Evolutionary conservation across 2,329 filamentous ascomycete genomes (phyloP).

Genomic region (Alternaria hordeiaustralica): DNA sequence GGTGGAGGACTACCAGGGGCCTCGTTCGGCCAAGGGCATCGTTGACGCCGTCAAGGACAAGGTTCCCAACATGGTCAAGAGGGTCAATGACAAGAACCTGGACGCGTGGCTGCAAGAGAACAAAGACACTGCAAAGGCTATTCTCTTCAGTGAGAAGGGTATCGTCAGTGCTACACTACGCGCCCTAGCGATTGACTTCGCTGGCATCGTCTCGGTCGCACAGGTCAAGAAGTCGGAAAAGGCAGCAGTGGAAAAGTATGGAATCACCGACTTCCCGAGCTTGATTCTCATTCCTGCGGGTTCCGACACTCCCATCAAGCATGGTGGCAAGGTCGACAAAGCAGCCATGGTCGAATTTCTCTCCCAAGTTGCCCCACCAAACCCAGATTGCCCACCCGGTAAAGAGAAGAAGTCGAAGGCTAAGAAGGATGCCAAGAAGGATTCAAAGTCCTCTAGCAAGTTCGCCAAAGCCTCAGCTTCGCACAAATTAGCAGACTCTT

Average conservation of each 20-base stretch:
- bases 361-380: constrained; percentile 77
- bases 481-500: constrained; percentile 58
- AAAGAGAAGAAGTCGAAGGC: constrained; percentile 54
- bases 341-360: constrained; percentile 81
- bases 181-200: constrained; percentile 88
- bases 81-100: constrained; percentile 78
- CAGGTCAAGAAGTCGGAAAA: constrained; percentile 85
- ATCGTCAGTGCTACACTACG: constrained; percentile 82
- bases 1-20: constrained; percentile 90
- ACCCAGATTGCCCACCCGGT: constrained; percentile 72
- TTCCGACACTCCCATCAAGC: constrained; percentile 71
- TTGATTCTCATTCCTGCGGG: constrained; percentile 79
- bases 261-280: constrained; percentile 77
- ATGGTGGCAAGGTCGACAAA: constrained; percentile 86
- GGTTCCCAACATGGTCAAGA: constrained; percentile 90
- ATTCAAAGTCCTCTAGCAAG: constrained; percentile 55
- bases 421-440: constrained; percentile 54
- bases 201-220: constrained; percentile 77
- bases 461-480: constrained; percentile 60
- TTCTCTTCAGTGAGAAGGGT: constrained; percentile 94
- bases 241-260: constrained; percentile 73
- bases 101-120: constrained; percentile 73
- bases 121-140: constrained; percentile 77
- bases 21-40: constrained; percentile 83
- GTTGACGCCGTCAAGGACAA: constrained; percentile 83